Conservation (phyloP, 306 rosid species). For the Senna tora region DNA sequence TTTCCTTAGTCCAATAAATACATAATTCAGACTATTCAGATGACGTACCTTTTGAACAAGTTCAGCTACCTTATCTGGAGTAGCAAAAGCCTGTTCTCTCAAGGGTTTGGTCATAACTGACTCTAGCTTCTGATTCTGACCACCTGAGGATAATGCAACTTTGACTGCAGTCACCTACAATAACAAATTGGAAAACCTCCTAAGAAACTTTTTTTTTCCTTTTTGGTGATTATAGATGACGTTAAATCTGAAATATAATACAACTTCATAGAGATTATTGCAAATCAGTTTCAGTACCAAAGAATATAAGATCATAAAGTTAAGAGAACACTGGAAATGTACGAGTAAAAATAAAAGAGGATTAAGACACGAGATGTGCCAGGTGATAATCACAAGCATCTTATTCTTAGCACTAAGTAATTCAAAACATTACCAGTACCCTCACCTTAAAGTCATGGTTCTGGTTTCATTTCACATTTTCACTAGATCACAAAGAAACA, state of each 20-base stretch:
- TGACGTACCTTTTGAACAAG: constrained; percentile 79
- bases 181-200: constrained; percentile 33
- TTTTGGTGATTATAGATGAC: not conserved
- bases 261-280: constrained; percentile 22
- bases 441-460: constrained; percentile 26
- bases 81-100: constrained; percentile 92
- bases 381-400: not conserved
- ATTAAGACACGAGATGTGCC: constrained; percentile 7
- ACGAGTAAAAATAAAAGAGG: constrained; percentile 27
- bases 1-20: constrained; percentile 16
- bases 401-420: constrained; percentile 12
- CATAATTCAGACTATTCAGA: constrained; percentile 21
- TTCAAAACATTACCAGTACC: too few relatives aligned
- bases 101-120: constrained; percentile 80
- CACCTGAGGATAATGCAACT: constrained; percentile 78
- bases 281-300: constrained; percentile 13
- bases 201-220: constrained; percentile 3
- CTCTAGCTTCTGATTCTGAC: constrained; percentile 74
- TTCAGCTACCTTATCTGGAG: constrained; percentile 95
- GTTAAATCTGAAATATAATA: not conserved
- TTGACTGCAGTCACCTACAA: constrained; percentile 91
- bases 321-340: not conserved
- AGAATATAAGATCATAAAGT: constrained; percentile 2
- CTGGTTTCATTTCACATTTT: constrained; percentile 33
- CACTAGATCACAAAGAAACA: constrained; percentile 22